Conservation (phyloP, 1,284 basidiomycete species). For the Phellopilus nigrolimitatus region DNA sequence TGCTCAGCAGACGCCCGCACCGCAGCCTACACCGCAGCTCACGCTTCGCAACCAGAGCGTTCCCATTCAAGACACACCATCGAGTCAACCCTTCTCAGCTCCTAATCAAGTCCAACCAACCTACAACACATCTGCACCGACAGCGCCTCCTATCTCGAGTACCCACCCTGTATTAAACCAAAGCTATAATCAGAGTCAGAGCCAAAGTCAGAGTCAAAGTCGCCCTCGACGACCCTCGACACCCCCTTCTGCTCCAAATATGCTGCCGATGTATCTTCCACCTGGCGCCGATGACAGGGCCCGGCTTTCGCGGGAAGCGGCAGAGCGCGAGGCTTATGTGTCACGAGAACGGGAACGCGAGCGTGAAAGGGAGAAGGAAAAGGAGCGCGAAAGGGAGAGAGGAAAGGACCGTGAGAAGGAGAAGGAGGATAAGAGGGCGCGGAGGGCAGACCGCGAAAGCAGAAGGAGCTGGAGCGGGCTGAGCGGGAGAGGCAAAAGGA, state of each 20-base stretch:
- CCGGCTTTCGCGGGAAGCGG: background rate
- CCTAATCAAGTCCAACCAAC: constrained; percentile 7
- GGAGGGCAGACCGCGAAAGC: background rate
- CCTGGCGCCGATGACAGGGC: background rate
- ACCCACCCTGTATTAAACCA: background rate
- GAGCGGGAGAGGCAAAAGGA: constrained; percentile 3
- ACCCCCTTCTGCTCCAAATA: background rate
- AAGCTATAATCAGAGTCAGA: background rate
- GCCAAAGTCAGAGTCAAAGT: background rate
- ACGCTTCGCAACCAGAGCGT: constrained; percentile 12
- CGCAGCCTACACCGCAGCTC: background rate
- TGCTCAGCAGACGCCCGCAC: background rate
- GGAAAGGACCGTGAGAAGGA: background rate
- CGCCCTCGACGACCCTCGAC: background rate
- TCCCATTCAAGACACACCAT: constrained; percentile 16
- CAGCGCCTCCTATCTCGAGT: background rate
- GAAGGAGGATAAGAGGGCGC: background rate
- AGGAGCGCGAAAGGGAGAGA: constrained; percentile 1
- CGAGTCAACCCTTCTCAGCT: constrained; percentile 17
- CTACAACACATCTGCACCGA: background rate
- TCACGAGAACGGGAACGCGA: constrained; percentile 8
- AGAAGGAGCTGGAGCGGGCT: background rate
- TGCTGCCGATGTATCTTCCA: constrained; percentile 8
- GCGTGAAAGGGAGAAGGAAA: background rate
- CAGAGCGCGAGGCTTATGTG: constrained; percentile 4